phyloP scores from a whole-genome alignment of 495 filamentous ascomycete species.

The Hyphodiscus hymeniophilus region DNA sequence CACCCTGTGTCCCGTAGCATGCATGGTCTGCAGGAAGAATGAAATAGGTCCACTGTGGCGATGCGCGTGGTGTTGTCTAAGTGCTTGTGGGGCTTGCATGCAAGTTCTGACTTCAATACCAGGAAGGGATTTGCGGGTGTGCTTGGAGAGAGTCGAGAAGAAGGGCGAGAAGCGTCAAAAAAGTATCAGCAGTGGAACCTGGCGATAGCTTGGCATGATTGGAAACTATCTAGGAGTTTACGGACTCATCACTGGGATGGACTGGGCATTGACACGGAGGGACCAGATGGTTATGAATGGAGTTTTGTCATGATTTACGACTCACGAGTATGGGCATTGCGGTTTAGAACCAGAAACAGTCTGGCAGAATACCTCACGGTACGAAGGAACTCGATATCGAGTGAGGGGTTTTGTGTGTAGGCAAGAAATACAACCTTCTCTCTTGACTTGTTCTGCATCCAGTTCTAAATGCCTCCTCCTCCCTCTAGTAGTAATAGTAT shows the following conservation, averaged over 20 bases:
- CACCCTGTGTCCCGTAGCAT: constrained; percentile 18
- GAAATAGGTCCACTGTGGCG: constrained; percentile 19
- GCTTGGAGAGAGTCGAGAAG: constrained; percentile 11
- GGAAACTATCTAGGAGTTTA: neutral
- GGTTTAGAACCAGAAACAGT: no score
- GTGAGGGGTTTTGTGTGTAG: no score
- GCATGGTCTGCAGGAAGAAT: constrained; percentile 20
- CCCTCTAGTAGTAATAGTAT: no score
- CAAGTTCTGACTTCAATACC: constrained; percentile 12
- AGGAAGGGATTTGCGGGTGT: constrained; percentile 16
- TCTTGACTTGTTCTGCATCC: no score
- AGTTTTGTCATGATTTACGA: no score
- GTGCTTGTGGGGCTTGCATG: constrained; percentile 21
- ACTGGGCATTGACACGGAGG: neutral
- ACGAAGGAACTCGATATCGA: no score
- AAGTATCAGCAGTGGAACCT: neutral
- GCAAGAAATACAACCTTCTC: no score
- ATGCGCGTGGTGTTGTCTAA: constrained; percentile 24
- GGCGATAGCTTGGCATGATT: no score
- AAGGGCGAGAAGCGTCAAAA: neutral
- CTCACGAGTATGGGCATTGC: no score
- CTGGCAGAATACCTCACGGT: no score
- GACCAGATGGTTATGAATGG: neutral
- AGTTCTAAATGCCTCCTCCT: no score
- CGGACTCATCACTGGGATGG: neutral